Percentiles rank a stretch among this genome's conserved stretches.
Conservation (phyloP, 345 rosid genomes). For the Salix purpurea region DNA sequence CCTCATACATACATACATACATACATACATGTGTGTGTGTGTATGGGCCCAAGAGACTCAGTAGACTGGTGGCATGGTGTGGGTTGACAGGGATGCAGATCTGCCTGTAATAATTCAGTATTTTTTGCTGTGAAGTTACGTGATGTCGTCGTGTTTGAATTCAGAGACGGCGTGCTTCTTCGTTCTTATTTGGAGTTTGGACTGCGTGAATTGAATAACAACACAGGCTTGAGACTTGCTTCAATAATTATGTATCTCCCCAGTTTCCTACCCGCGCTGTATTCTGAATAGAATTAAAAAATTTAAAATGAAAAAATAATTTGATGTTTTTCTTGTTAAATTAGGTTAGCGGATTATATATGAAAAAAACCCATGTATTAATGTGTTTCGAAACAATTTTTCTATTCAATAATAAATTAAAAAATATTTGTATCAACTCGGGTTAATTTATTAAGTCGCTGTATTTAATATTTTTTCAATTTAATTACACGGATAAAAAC, state of each 20-base stretch:
- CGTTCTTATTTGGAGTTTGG: too few relatives aligned
- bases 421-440: too few relatives aligned
- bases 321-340: too few relatives aligned
- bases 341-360: too few relatives aligned
- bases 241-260: too few relatives aligned
- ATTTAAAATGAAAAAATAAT: too few relatives aligned
- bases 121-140: slow-evolving; percentile 25
- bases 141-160: slow-evolving; percentile 16
- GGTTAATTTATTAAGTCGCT: not conserved
- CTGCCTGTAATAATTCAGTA: slow-evolving; percentile 11
- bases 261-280: too few relatives aligned
- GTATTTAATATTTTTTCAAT: not conserved
- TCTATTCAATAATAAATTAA: too few relatives aligned
- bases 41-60: not conserved
- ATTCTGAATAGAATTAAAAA: too few relatives aligned
- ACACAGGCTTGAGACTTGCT: not conserved
- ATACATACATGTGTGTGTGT: not conserved
- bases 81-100: slow-evolving; percentile 16
- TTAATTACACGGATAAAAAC: not conserved
- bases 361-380: too few relatives aligned
- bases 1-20: not conserved
- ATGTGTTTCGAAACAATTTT: too few relatives aligned
- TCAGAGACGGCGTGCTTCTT: not conserved
- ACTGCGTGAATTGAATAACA: too few relatives aligned
- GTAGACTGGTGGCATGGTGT: not conserved